Evolutionary conservation across 345 rosid species (phyloP).

Genomic region (Gynandropsis gynandra): DNA sequence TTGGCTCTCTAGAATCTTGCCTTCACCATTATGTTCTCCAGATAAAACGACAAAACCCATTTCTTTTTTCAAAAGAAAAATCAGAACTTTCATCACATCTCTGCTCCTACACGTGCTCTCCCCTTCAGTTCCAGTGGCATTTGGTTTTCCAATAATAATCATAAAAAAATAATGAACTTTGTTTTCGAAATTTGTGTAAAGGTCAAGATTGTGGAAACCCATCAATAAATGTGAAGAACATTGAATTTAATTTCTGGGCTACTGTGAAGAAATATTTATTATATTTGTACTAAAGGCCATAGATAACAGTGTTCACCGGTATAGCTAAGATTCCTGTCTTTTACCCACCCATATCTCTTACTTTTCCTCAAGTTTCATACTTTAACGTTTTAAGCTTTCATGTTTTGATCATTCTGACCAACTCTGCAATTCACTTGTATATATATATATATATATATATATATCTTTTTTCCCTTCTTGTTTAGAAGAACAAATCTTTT

Average conservation of each 20-base stretch:
- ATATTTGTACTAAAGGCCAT: slow-evolving; percentile 24
- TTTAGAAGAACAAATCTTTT: neutral
- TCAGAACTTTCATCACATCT: slow-evolving; percentile 30
- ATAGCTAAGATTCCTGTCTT: slow-evolving; percentile 40
- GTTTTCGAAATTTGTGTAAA: slow-evolving; percentile 23
- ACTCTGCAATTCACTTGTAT: slow-evolving; percentile 7
- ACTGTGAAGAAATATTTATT: slow-evolving; percentile 1
- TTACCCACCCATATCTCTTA: slow-evolving; percentile 17
- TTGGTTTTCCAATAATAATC: slow-evolving; percentile 30
- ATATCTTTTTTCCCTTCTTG: no score
- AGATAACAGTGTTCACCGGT: slow-evolving; percentile 33
- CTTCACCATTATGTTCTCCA: slow-evolving; percentile 22
- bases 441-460: no score
- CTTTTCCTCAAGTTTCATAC: slow-evolving; percentile 23
- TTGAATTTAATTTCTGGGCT: slow-evolving; percentile 21
- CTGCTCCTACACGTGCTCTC: slow-evolving; percentile 51
- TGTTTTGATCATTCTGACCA: slow-evolving; percentile 18
- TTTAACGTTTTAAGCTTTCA: slow-evolving; percentile 33
- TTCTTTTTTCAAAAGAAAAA: slow-evolving; percentile 20
- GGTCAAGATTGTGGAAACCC: slow-evolving; percentile 34
- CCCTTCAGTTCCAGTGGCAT: slow-evolving; percentile 28
- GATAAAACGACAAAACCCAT: slow-evolving; percentile 41
- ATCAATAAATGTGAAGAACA: slow-evolving; percentile 31
- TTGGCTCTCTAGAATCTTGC: slow-evolving; percentile 42
- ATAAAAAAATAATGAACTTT: slow-evolving; percentile 17